Evolutionary conservation across 228 moss, liverwort and hornwort species (phyloP).

Genomic region (Sphagnum magellanicum): DNA sequence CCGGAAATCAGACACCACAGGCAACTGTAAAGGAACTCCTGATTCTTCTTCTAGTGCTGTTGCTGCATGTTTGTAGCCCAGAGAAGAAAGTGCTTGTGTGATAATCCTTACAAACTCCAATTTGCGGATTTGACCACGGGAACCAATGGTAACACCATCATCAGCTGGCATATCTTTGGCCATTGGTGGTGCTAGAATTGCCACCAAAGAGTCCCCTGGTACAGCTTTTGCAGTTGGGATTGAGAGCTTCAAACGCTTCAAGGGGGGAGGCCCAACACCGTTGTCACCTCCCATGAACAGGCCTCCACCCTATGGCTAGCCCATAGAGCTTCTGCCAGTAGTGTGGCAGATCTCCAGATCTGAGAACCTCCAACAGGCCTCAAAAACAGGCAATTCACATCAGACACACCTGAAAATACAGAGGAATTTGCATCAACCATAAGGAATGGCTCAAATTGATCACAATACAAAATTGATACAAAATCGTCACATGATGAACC

Average conservation of each 20-base stretch:
- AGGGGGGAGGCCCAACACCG: constrained; percentile 99
- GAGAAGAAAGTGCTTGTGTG: constrained; percentile 89
- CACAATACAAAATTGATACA: too few species aligned
- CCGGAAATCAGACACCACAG: constrained; percentile 82
- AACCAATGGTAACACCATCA: constrained; percentile 89
- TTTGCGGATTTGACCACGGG: constrained; percentile 93
- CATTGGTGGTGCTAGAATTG: constrained; percentile 69
- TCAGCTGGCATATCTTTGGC: constrained; percentile 85
- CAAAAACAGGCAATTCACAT: too few species aligned
- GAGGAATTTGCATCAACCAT: too few species aligned
- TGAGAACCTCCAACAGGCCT: too few species aligned
- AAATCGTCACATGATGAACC: too few species aligned
- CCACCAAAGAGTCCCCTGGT: constrained; percentile 68
- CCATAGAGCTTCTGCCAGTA: constrained; percentile 63
- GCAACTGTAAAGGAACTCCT: constrained; percentile 84
- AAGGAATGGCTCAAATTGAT: too few species aligned
- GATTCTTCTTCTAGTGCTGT: constrained; percentile 85
- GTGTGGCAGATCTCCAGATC: too few species aligned
- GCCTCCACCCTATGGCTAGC: constrained; percentile 99
- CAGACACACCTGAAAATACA: too few species aligned
- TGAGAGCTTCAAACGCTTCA: constrained; percentile 95
- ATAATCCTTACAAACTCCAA: constrained; percentile 96
- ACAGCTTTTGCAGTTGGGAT: constrained; percentile 51
- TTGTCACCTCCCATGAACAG: constrained; percentile 99
- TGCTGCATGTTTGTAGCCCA: constrained; percentile 90